A percentile compares a stretch with the other conserved stretches of the same genome.
phyloP scores from a whole-genome alignment of 768 basidiomycete species.

The Melanogaster broomeanus region DNA sequence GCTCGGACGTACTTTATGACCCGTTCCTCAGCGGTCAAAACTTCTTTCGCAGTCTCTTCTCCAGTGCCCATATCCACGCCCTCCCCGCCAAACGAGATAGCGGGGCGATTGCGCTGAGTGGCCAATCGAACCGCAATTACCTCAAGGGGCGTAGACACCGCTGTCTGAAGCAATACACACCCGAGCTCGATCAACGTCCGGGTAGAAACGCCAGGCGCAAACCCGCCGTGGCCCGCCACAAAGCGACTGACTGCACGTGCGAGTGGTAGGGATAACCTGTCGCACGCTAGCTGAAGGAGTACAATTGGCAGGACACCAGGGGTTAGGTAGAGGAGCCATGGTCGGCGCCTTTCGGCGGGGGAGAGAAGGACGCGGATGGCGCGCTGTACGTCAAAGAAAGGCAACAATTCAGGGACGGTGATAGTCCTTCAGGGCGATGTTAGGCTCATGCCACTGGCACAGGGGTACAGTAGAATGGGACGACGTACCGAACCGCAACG shows the following conservation, averaged over 20 bases:
- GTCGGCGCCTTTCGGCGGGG: slow-evolving; percentile 68
- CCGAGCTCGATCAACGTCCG: slow-evolving; percentile 40
- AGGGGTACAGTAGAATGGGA: slow-evolving; percentile 57
- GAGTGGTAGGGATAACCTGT: slow-evolving; percentile 47
- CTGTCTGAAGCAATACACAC: slow-evolving; percentile 22
- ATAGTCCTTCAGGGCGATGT: slow-evolving; percentile 57
- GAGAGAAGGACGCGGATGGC: slow-evolving; percentile 68
- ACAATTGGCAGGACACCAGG: slow-evolving; percentile 53
- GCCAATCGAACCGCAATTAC: slow-evolving; percentile 5
- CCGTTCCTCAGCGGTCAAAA: neutral
- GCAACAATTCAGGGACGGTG: slow-evolving; percentile 69
- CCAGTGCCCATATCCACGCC: slow-evolving; percentile 44
- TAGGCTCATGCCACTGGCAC: slow-evolving; percentile 54
- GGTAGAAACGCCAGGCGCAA: slow-evolving; percentile 42
- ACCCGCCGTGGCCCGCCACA: slow-evolving; percentile 23
- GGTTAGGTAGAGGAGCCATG: slow-evolving; percentile 75
- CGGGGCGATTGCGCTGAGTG: neutral
- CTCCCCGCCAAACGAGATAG: slow-evolving; percentile 63
- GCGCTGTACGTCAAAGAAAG: slow-evolving; percentile 51
- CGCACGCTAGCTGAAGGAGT: slow-evolving; percentile 39
- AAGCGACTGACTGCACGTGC: neutral
- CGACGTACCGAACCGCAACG: slow-evolving; percentile 6
- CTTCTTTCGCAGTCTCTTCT: neutral
- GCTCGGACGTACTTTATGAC: neutral
- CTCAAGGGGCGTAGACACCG: neutral